Base-by-base conservation (phyloP, 2,329 filamentous ascomycete genomes). In the Tympanopsis confertula region DNA sequence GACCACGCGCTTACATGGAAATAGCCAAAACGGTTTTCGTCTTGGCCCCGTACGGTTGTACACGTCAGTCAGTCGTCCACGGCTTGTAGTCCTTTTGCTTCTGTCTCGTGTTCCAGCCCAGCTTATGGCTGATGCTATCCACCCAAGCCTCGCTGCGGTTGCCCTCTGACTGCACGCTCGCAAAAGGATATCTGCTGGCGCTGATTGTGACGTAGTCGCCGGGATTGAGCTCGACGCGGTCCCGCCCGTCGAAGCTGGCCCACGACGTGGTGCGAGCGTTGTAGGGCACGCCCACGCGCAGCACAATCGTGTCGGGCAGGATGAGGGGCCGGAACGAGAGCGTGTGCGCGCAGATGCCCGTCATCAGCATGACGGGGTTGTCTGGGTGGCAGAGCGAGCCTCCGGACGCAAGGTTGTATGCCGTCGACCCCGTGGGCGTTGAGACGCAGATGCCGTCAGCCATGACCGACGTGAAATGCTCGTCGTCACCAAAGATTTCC, bases 311-410 rank as follows among this genome's bases (percentile, higher is more conserved):
- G 49, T 86, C 81, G 0, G 81, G 81, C 2, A 84, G 59, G 41
- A 84, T 82, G 45, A 84, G 80, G 1, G 80, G 80, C 3, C 80
- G 62, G 61, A 84, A 84, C 5, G 76, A 82, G 4, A 85, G 61
- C 0, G 79, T 84, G 49, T 85, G 80, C 1, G 80, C 78, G 48
- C 78, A 82, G 35, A 84, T 84, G 13, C 80, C 78, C 1, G 78
- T 82, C 3, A 85, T 67, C 2, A 85, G 66, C 32, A 84, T 81
- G 29, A 83, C 78, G 0, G 80, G 80, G 46, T 84, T 84, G 41
- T 84, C 80, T 0, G 80, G 80, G 48, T 84, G 79, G 42, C 78
- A 82, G 13, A 84, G 63, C 12, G 76, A 80, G n/a, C 80, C 80
- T 2, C 80, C 80, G 2, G 80, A 79, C 1, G 79, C 79, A 24